Evolutionary conservation across 768 basidiomycete species (phyloP), one percentile per base, ranked within the genome.

Genomic region (Tylopilus sp.): DNA sequence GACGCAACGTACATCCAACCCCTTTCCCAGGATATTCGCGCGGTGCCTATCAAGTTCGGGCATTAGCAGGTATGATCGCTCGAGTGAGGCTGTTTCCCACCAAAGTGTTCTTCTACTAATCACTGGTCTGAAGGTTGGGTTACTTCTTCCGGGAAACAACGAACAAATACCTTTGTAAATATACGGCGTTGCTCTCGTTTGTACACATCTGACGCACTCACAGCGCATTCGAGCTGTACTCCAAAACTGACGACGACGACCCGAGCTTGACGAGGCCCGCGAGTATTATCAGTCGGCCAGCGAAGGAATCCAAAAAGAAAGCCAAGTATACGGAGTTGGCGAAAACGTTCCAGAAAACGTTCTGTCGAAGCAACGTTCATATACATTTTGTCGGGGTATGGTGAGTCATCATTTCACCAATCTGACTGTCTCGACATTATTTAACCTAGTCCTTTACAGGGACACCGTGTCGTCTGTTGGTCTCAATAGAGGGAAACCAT

Each of bases 391-490:
- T 77, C 6, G 76, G 76, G 5, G 71, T 66, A 20, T 78, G 76
- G 77, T 76, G 42, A 33, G 65, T 58, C 36, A 53, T 58, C 36
- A 53, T 43, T 44, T 10, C 26, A 17, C 21, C 20, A 1, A 12
- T 25, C 3, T 33, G 12, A 1, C 41, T 38, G 15, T 25, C 21
- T 47, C 23, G 28, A 12, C 6, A 23, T 11, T 39, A 17, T 30
- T 48, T 9, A 42, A 15, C 20, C 17, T 5, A 15, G 11, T n/a
- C 17, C 10, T 26, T 26, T 3, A 4, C 44, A 78, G 76, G 76
- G 77, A 78, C 28, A 76, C 75, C 0, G 77, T 78, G 4, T 77
- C 77, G 3, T 75, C 76, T 0, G 66, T 78, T 39, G 74, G 77
- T 6, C 11, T 76, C 3, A 35, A 66, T 3, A 58, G 74, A 38